Base-by-base conservation (phyloP, 2,329 filamentous ascomycete species). In the Exophiala sideris region DNA sequence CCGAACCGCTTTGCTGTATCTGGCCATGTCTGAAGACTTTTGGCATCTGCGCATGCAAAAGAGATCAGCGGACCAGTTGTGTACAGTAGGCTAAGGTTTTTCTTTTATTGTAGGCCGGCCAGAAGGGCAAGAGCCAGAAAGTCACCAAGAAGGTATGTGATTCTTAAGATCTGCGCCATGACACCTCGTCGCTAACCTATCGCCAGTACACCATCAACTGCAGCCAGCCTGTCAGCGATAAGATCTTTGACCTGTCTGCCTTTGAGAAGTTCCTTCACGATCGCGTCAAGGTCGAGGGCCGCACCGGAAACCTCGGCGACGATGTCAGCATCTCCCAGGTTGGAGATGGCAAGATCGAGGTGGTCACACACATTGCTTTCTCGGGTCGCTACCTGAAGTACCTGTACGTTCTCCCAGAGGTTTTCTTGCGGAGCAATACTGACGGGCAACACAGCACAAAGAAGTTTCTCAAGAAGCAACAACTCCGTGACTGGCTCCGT, bases 381-480 rank as follows among this genome's bases (percentile, higher is more conserved):
- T 96, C 91, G 65, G 94, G 94, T 71, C 88, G 94, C 75, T 99
- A 99, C 85, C 84, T 99, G 78, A 99, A 99, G 89, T 99, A 99
- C 86, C 82, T 99, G 90, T 95, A 82, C 66, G 90, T n/a, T n/a
- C n/a, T n/a, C n/a, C n/a, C n/a, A n/a, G n/a, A n/a, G n/a, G n/a
- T n/a, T n/a, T n/a, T n/a, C n/a, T n/a, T n/a, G n/a, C n/a, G n/a
- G 33, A 45, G 40, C 11, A 29, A 16, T 35, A 50, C 49, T 45
- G 24, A 50, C 20, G 18, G 20, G 20, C 36, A 46, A 45, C 48
- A 50, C 66, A 95, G 90, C 76, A 99, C 94, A 77, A 99, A 99
- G 90, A 99, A 99, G 86, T 99, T 96, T 88, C 88, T 99, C 79
- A 99, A 99, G 91, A 99, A 99, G 89, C 90, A 96, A 84, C 92